Evolutionary conservation across 345 rosid species (phyloP), one percentile per base, ranked within the genome.

Genomic region (Heritiera littoralis): DNA sequence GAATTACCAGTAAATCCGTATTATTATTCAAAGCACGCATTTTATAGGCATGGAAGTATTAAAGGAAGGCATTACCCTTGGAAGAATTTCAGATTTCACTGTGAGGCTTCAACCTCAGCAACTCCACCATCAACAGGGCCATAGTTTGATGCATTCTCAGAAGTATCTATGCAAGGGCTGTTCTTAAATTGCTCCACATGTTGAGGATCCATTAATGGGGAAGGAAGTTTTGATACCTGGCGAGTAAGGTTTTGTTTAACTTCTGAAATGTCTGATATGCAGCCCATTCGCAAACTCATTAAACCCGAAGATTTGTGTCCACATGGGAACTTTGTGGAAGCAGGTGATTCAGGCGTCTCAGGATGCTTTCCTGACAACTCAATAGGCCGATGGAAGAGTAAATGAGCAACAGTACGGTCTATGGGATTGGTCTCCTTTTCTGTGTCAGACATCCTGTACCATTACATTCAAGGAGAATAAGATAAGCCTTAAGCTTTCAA

Each of bases 381-480:
- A 77, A 82, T 54, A 46, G 93, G 93, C 83, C 92, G 86, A 78
- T 90, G 95, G 79, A 96, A 94, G 84, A 96, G 97, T 85, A 96
- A 87, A 86, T 88, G 93, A 72, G 98, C 99, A 72, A 96, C 92
- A 40, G 88, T 85, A 71, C 98, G 90, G 80, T 96, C 98, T 60
- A 92, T 85, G 30, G 97, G 94, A 80, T 96, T 96, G 77, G 97
- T 96, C 86, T 88, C 93, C 41, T 95, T 89, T 89, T 96, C 98
- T 63, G 75, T 82, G 72, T 90, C 93, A 64, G 90, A 32, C 79
- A 63, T 38, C 65, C 77, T 73, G 51, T 48, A 20, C 41, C 75
- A 52, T 15, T 72, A 51, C 61, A 70, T 69, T 67, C 38, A 69
- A 69, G 38, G 10, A 49, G 23, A 72, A 52, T 48, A 28, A 23